These are phyloP conservation scores for Priceomyces carsonii DNA, from an alignment of 805 yeast genomes.

Conservation along the genomic window DNA sequence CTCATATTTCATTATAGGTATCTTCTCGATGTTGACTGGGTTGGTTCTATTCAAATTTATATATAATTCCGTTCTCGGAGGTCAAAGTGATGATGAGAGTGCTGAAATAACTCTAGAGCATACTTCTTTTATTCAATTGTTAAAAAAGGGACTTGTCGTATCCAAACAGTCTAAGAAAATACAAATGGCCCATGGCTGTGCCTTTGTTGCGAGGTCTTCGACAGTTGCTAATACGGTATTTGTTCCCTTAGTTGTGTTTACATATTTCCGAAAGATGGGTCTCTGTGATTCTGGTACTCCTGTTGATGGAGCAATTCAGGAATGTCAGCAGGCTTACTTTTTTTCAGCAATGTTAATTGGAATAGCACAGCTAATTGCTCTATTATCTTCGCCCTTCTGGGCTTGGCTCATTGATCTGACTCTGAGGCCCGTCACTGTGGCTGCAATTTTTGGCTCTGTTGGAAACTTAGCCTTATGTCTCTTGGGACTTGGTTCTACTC, in stretches of 20 bases:
- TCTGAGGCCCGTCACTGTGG: conserved; percentile 27
- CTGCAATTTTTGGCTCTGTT: conserved; percentile 44
- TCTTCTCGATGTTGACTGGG: conserved; percentile 39
- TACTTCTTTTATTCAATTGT: conserved; percentile 4
- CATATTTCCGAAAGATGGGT: conserved; percentile 53
- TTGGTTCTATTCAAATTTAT: conserved; percentile 41
- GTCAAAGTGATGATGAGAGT: conserved; percentile 27
- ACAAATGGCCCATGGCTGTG: conserved; percentile 59
- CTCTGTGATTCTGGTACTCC: conserved; percentile 36
- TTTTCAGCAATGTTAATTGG: conserved; percentile 71
- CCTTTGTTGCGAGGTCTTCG: conserved; percentile 63
- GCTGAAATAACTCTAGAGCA: conserved; percentile 15
- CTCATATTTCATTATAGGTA: conserved; percentile 53
- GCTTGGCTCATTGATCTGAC: conserved; percentile 55
- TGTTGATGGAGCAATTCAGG: conserved; percentile 25
- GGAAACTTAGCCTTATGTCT: conserved; percentile 39
- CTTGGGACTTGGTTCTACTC: conserved; percentile 13
- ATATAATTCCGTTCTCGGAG: conserved; percentile 40
- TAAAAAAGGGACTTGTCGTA: conserved; percentile 43
- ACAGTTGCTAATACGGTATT: conserved; percentile 60
- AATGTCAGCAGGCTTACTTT: conserved; percentile 63
- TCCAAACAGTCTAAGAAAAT: conserved; percentile 49
- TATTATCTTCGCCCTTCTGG: conserved; percentile 64
- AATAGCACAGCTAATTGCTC: conserved; percentile 56
- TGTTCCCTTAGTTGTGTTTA: conserved; percentile 63